Evolutionary conservation across 176 grass and related monocot species (phyloP), one percentile per base, ranked within the genome.

Genomic region (Echinochloa phyllopogon): DNA sequence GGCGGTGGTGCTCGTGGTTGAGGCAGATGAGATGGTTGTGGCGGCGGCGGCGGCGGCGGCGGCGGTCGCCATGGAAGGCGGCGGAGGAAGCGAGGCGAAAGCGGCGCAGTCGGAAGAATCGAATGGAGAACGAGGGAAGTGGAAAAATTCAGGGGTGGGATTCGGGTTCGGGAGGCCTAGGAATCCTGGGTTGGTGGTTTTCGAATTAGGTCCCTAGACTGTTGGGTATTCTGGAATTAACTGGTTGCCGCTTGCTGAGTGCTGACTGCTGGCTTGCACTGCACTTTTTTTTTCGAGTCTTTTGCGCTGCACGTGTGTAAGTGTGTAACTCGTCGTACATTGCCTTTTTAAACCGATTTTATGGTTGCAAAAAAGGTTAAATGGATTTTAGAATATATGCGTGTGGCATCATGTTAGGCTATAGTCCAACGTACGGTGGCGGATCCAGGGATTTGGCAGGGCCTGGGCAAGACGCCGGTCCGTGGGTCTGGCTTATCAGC

Each of bases 71-170:
- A 82, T n/a, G 82, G 41, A 60, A n/a, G 41, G 59, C 21, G 85
- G 63, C 65, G 73, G 72, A 61, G 88, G 63, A 42, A 80, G 59
- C 25, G 76, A 82, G n/a, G 79, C 8, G 65, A 70, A 70, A 70
- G 65, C 79, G 65, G 65, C 79, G 65, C 65, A 53, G 69, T 11
- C 60, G 56, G 65, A 45, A 79, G 74, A 90, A 86, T 90, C 72
- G 15, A 78, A 86, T 17, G 78, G 27, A 48, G 47, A 4, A 63
- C 60, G 78, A 86, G 77, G 83, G 78, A 61, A 81, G 62, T 69
- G 12, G 52, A 49, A 84, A 84, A 42, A 8, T 89, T 66, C 38
- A 16, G 63, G 23, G 27, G n/a, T 24, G 5, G 39, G n/a, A n/a
- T n/a, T n/a, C n/a, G n/a, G 53, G 18, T 42, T 17, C 13, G 24